Percentiles rank a stretch among this genome's conserved stretches.
phyloP scores from a whole-genome alignment of 371 early-diverging fungal genomes.

The Mortierella polycephala region DNA sequence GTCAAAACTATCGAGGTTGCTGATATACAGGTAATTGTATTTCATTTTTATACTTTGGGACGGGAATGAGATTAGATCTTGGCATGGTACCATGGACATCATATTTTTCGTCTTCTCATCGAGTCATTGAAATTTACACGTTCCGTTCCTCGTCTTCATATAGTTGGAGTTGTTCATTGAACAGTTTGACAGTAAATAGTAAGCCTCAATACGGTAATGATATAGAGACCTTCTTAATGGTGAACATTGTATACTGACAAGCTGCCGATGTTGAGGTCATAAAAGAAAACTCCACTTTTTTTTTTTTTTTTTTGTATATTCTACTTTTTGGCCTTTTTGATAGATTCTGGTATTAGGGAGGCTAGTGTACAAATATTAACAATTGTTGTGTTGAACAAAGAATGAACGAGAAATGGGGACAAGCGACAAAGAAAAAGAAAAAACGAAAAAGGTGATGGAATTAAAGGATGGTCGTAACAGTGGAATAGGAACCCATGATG shows the following conservation, averaged over 20 bases:
- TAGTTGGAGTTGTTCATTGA: slow-evolving; percentile 35
- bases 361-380: no score
- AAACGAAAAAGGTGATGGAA: neutral
- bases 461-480: slow-evolving; percentile 71
- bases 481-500: slow-evolving; percentile 70
- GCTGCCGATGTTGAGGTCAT: neutral
- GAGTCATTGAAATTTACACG: neutral
- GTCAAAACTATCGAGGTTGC: slow-evolving; percentile 43
- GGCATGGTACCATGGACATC: neutral
- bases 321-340: neutral
- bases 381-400: no score
- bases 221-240: neutral
- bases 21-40: slow-evolving; percentile 36
- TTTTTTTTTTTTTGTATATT: neutral
- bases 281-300: neutral
- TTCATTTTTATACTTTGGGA: neutral
- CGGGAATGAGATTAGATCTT: neutral
- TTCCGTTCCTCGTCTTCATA: neutral
- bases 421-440: neutral
- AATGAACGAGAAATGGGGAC: no score
- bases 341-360: no score
- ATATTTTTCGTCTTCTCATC: neutral
- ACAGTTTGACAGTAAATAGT: slow-evolving; percentile 1
- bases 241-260: neutral
- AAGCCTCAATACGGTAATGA: neutral